phyloP scores from a whole-genome alignment of 352 stramenopile genomes.

The Thalassiosira hispida region DNA sequence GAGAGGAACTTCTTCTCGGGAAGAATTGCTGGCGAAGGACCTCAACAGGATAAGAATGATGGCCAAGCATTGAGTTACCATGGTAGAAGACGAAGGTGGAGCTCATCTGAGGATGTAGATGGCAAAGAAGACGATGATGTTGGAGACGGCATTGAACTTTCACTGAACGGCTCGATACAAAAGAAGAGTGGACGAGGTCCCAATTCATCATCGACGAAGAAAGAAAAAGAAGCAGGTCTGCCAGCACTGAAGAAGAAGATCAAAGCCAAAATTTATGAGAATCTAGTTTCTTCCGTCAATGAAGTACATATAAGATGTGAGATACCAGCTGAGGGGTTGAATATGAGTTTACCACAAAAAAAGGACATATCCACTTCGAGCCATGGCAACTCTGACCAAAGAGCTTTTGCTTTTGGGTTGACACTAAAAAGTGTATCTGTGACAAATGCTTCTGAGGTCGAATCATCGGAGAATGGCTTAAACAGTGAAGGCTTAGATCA shows the following conservation, averaged over 20 bases:
- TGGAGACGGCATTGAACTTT: conserved; percentile 4
- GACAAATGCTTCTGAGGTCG: conserved; percentile 37
- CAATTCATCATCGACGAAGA: conserved; percentile 20
- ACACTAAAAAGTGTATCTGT: conserved; percentile 65
- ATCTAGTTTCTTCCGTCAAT: conserved; percentile 72
- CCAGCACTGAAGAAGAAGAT: conserved; percentile 69
- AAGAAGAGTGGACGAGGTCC: neutral
- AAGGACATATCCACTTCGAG: neutral
- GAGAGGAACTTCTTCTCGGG: conserved; percentile 82
- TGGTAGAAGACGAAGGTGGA: conserved; percentile 39
- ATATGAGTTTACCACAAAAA: conserved; percentile 59
- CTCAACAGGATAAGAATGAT: conserved; percentile 35
- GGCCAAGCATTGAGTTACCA: conserved; percentile 26
- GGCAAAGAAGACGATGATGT: conserved; percentile 22
- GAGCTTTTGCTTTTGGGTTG: conserved; percentile 78
- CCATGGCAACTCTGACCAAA: conserved; percentile 48
- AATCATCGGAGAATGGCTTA: neutral
- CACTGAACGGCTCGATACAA: conserved; percentile 6
- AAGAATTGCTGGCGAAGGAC: conserved; percentile 71
- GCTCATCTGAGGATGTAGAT: conserved; percentile 22
- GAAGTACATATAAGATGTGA: conserved; percentile 82
- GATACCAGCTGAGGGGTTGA: conserved; percentile 69
- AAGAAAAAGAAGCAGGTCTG: conserved; percentile 27
- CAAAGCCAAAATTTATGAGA: conserved; percentile 75
- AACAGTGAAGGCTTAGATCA: conserved; percentile 3